A percentile compares a stretch with the other conserved stretches of the same genome.
These are phyloP conservation scores for Pluteus cervinus DNA, from an alignment of 768 basidiomycete species.

Conservation along the genomic window DNA sequence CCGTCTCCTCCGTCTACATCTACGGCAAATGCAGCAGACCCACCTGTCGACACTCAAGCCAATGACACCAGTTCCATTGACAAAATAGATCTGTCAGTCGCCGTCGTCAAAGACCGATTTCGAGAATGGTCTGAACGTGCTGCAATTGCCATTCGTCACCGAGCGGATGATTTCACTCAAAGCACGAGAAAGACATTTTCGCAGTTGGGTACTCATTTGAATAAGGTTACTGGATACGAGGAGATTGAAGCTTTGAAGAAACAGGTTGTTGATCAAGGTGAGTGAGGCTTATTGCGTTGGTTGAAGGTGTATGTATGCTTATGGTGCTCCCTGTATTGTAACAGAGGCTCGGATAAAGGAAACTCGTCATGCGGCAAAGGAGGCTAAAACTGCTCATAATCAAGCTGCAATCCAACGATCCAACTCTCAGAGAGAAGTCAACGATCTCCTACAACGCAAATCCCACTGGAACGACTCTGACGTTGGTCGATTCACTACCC, in stretches of 20 bases:
- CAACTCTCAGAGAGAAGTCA: constrained; percentile 89
- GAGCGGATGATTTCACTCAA: constrained; percentile 53
- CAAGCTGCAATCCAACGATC: constrained; percentile 75
- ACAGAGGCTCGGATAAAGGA: constrained; percentile 69
- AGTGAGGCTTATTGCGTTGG: constrained; percentile 15
- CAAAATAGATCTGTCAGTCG: constrained; percentile 27
- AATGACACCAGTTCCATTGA: constrained; percentile 11
- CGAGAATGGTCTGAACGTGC: constrained; percentile 46
- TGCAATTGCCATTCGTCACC: constrained; percentile 40
- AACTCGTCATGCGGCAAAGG: constrained; percentile 59
- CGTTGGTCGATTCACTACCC: constrained; percentile 79
- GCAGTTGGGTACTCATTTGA: constrained; percentile 72
- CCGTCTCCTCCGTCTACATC: no score
- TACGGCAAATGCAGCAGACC: not conserved
- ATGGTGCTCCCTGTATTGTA: constrained; percentile 5
- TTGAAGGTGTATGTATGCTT: constrained; percentile 1
- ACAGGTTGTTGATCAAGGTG: constrained; percentile 79
- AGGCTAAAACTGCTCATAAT: constrained; percentile 73
- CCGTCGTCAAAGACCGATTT: constrained; percentile 31
- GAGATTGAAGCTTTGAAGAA: constrained; percentile 79
- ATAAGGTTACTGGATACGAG: constrained; percentile 87
- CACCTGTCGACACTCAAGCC: constrained; percentile 7
- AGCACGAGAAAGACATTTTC: constrained; percentile 57
- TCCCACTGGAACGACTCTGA: constrained; percentile 88
- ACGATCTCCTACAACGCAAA: constrained; percentile 92